phyloP scores from a whole-genome alignment of 805 yeast species.

The Tetrapisispora phaffii region DNA sequence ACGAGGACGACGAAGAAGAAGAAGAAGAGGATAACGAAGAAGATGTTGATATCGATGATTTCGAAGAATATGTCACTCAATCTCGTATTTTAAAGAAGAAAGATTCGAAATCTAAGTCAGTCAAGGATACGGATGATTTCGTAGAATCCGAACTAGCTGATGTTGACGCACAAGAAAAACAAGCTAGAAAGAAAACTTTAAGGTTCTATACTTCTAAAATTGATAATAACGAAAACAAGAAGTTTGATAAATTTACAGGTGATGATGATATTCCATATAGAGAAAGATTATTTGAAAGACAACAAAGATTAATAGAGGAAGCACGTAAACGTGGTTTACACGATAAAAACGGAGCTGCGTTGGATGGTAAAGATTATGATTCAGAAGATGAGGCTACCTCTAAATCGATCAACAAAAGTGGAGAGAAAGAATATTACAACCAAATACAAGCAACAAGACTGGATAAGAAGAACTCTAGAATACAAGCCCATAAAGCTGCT shows the following conservation, averaged over 20 bases:
- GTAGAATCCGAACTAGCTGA: slow-evolving; percentile 69
- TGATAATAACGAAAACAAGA: slow-evolving; percentile 68
- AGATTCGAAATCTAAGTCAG: slow-evolving; percentile 18
- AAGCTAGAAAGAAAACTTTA: slow-evolving; percentile 65
- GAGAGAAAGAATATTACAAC: slow-evolving; percentile 53
- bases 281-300: slow-evolving; percentile 84
- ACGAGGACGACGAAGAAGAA: slow-evolving; percentile 14
- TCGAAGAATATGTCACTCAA: slow-evolving; percentile 43
- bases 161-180: slow-evolving; percentile 80
- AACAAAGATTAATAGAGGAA: slow-evolving; percentile 75
- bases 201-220: slow-evolving; percentile 96
- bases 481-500: slow-evolving; percentile 58
- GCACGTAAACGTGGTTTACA: slow-evolving; percentile 77
- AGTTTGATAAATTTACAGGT: slow-evolving; percentile 54
- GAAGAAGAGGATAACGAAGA: slow-evolving; percentile 16
- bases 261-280: slow-evolving; percentile 87
- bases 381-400: slow-evolving; percentile 40
- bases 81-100: slow-evolving; percentile 39
- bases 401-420: slow-evolving; percentile 34
- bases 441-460: slow-evolving; percentile 39
- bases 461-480: slow-evolving; percentile 44
- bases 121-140: slow-evolving; percentile 38
- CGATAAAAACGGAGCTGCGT: slow-evolving; percentile 43
- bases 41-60: slow-evolving; percentile 30
- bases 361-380: slow-evolving; percentile 42